Evolutionary conservation across 2,329 filamentous ascomycete genomes (phyloP).

Genomic region (Aureobasidium leucospermi): DNA sequence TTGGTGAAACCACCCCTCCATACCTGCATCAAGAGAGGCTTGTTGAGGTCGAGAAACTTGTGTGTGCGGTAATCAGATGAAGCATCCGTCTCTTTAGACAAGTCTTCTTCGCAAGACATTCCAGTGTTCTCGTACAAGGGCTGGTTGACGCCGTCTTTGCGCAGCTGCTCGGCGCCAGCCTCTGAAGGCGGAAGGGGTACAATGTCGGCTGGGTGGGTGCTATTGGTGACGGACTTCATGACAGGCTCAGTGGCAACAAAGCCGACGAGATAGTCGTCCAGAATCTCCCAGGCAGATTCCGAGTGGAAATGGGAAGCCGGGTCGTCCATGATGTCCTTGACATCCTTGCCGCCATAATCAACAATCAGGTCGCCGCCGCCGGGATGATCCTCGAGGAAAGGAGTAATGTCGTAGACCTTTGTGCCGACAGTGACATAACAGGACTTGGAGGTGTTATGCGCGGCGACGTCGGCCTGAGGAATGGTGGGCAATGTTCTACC

Average conservation of each 20-base stretch:
- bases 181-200: constrained; percentile 45
- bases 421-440: constrained; percentile 88
- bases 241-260: constrained; percentile 61
- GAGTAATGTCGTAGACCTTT: constrained; percentile 92
- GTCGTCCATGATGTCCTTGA: constrained; percentile 75
- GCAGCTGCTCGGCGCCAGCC: constrained; percentile 42
- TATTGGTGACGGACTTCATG: constrained; percentile 43
- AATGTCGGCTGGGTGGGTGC: constrained; percentile 42
- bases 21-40: constrained; percentile 78
- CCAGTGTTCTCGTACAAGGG: constrained; percentile 60
- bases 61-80: constrained; percentile 72
- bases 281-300: constrained; percentile 89
- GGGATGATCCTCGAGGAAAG: constrained; percentile 84
- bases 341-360: constrained; percentile 83
- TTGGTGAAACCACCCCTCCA: constrained; percentile 85
- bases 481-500: constrained; percentile 76
- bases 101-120: constrained; percentile 81
- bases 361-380: constrained; percentile 83
- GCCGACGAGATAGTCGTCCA: constrained; percentile 79
- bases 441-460: constrained; percentile 70
- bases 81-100: constrained; percentile 77
- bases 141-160: constrained; percentile 35
- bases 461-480: constrained; percentile 69
- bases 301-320: constrained; percentile 76
- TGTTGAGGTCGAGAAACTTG: constrained; percentile 87